Evolutionary conservation across 495 filamentous ascomycete genomes (phyloP).

Genomic region (Aspergillus panamensis): DNA sequence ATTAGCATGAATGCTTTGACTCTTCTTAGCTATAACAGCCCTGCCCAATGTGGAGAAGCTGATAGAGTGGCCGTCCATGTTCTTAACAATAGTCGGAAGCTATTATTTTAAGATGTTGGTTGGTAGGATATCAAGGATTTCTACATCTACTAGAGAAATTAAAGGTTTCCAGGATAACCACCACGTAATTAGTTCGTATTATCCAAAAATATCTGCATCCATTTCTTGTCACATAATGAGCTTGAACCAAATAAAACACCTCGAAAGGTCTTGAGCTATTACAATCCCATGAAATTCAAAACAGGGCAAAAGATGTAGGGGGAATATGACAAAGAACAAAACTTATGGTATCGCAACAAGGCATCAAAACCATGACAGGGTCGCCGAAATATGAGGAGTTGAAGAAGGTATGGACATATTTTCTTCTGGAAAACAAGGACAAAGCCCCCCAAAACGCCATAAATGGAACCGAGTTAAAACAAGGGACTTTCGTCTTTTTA

Average conservation of each 20-base stretch:
- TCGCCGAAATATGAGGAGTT: slow-evolving; percentile 13
- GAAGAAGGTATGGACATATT: slow-evolving; percentile 16
- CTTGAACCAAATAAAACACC: slow-evolving; percentile 10
- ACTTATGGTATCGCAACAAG: slow-evolving; percentile 21
- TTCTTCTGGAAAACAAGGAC: slow-evolving; percentile 9
- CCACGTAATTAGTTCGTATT: slow-evolving; percentile 21
- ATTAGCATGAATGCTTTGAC: slow-evolving; percentile 23
- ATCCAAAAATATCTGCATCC: slow-evolving; percentile 14
- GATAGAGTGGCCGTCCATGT: no score
- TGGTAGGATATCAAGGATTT: background rate
- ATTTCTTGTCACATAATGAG: slow-evolving; percentile 10
- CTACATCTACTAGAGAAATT: background rate
- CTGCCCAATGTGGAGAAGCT: no score
- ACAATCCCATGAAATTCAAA: slow-evolving; percentile 5
- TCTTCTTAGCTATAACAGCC: no score
- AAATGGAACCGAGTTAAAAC: slow-evolving; percentile 5
- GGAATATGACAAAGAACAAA: slow-evolving; percentile 17
- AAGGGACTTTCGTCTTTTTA: slow-evolving; percentile 11
- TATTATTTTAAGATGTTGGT: no score
- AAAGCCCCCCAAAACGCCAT: slow-evolving; percentile 17
- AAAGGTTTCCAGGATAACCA: background rate
- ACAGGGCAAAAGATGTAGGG: slow-evolving; percentile 10
- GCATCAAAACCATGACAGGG: slow-evolving; percentile 16
- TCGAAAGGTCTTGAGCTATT: background rate
- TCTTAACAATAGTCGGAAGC: no score